A percentile compares a stretch with the other conserved stretches of the same genome.
Evolutionary conservation across 768 basidiomycete genomes (phyloP).

Genomic region (Mycena vitilis): DNA sequence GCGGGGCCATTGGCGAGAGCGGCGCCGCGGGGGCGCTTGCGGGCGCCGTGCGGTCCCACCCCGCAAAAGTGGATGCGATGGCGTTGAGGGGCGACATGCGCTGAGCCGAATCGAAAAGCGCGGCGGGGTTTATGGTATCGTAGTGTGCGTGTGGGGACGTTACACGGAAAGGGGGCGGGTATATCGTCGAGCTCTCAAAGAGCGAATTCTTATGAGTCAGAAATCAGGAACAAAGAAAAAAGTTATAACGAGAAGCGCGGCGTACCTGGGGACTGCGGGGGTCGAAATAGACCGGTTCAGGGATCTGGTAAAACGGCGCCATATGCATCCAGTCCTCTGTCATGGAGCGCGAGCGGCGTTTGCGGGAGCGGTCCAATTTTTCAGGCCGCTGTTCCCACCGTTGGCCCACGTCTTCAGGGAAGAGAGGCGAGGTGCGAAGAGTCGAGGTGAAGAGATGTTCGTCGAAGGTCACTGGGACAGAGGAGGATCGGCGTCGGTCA

Average conservation of each 20-base stretch:
- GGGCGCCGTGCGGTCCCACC: slow-evolving; percentile 25
- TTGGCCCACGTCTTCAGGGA: not conserved
- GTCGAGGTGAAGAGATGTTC: slow-evolving; percentile 25
- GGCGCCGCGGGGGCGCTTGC: not conserved
- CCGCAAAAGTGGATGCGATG: slow-evolving; percentile 29
- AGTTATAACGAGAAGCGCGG: not conserved
- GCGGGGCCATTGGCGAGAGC: slow-evolving; percentile 20
- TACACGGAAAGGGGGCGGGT: slow-evolving; percentile 20
- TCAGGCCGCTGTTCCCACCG: slow-evolving; percentile 9
- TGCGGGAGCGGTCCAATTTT: slow-evolving; percentile 16
- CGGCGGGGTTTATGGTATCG: slow-evolving; percentile 11
- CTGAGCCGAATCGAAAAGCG: slow-evolving; percentile 15
- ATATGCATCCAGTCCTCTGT: slow-evolving; percentile 24
- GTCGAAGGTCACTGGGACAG: slow-evolving; percentile 29
- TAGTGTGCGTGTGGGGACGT: not conserved
- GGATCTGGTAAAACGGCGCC: slow-evolving; percentile 6
- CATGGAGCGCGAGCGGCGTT: slow-evolving; percentile 34
- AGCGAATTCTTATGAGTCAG: slow-evolving; percentile 7
- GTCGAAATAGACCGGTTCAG: slow-evolving; percentile 16
- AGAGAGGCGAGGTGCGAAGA: not conserved
- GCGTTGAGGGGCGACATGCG: slow-evolving; percentile 31
- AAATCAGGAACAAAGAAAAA: not conserved
- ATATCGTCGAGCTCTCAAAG: slow-evolving; percentile 9
- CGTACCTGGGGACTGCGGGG: slow-evolving; percentile 29
- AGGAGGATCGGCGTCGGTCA: slow-evolving; percentile 34